Conservation (phyloP, 345 rosid species). For the Mangifera indica region DNA sequence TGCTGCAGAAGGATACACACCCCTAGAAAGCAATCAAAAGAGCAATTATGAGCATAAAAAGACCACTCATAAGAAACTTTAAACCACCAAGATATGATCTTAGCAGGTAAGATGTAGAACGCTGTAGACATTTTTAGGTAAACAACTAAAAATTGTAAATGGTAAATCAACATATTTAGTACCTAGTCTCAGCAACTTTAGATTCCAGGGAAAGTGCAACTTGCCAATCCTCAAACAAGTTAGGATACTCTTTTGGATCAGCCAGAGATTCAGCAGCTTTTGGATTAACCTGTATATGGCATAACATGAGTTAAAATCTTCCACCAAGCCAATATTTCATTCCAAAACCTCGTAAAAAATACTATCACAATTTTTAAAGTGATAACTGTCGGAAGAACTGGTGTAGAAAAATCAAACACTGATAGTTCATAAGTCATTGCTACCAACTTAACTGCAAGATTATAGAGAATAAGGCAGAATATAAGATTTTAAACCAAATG, state of each 20-base stretch:
- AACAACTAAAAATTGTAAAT: background rate
- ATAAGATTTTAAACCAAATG: background rate
- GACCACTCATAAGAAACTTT: background rate
- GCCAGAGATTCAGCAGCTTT: conserved; percentile 99
- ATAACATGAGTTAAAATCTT: conserved; percentile 7
- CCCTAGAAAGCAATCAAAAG: conserved; percentile 47
- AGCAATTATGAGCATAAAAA: conserved; percentile 4
- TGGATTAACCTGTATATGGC: conserved; percentile 68
- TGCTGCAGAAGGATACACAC: conserved; percentile 59
- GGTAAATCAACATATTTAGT: background rate
- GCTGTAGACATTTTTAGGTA: background rate
- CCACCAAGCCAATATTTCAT: background rate
- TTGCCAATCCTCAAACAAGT: conserved; percentile 98
- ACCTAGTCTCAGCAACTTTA: conserved; percentile 78
- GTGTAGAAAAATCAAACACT: background rate
- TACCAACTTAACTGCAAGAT: background rate
- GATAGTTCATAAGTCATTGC: background rate
- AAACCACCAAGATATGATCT: background rate
- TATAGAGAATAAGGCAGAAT: too few relatives aligned
- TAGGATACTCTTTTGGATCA: conserved; percentile 96
- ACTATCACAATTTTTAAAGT: background rate
- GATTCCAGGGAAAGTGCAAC: conserved; percentile 84
- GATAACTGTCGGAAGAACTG: background rate
- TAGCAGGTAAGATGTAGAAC: background rate
- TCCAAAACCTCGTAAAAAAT: background rate